Evolutionary conservation across 2,329 filamentous ascomycete genomes (phyloP).

Genomic region (Dothistroma septosporum): DNA sequence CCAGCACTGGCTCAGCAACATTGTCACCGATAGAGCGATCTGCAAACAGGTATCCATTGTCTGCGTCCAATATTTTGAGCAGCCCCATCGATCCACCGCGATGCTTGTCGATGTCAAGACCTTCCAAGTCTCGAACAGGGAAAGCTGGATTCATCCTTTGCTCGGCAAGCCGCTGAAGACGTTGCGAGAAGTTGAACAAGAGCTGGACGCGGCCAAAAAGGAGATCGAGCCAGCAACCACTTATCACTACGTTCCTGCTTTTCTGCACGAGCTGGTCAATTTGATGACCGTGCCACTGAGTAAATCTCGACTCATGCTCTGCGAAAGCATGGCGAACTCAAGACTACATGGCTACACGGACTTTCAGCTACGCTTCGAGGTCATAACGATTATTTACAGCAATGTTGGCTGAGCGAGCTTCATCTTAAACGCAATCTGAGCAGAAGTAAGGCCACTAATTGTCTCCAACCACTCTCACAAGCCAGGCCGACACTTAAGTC

Average conservation of each 20-base stretch:
- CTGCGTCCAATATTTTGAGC: slow-evolving; percentile 19
- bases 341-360: slow-evolving; percentile 18
- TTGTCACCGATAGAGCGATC: slow-evolving; percentile 3
- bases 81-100: slow-evolving; percentile 14
- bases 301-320: slow-evolving; percentile 5
- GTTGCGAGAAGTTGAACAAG: slow-evolving; percentile 5
- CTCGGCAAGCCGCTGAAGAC: slow-evolving; percentile 6
- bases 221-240: not conserved
- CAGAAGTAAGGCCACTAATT: not conserved
- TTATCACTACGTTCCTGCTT: not conserved
- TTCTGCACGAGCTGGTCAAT: slow-evolving; percentile 6
- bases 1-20: slow-evolving; percentile 11
- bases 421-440: not conserved
- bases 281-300: slow-evolving; percentile 9
- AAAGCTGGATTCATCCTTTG: slow-evolving; percentile 12
- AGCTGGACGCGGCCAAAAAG: not conserved
- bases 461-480: not conserved
- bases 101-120: slow-evolving; percentile 10
- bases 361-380: slow-evolving; percentile 18
- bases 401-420: not conserved
- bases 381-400: slow-evolving; percentile 10
- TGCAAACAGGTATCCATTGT: slow-evolving; percentile 10
- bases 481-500: not conserved
- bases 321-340: slow-evolving; percentile 19
- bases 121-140: slow-evolving; percentile 8